Evolutionary conservation across 176 grass and related monocot species (phyloP), one percentile per base, ranked within the genome.

Genomic region (Secale cereale): DNA sequence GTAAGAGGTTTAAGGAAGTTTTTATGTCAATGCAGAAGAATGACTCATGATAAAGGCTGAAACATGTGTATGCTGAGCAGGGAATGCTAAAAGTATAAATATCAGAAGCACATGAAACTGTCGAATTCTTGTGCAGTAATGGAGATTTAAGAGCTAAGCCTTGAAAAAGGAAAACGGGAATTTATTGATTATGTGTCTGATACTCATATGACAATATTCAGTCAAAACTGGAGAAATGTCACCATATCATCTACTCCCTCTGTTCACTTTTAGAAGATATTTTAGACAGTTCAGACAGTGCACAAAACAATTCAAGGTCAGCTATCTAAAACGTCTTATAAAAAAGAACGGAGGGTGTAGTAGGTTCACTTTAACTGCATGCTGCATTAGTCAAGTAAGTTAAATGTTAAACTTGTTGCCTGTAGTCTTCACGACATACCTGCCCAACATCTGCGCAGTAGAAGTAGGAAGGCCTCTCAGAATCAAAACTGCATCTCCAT

Each of bases 401-500:
- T 50, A 67, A 63, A 59, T 71, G 57, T 30, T 23, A 73, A 8
- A 9, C 3, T 54, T 81, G 20, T 46, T 64, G 46, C 41, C 4
- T 33, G 17, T 65, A 69, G 1, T 63, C 43, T 74, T 46, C 71
- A 43, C 17, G 50, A 45, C n/a, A 1, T 70, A 71, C 52, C 64
- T 78, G 32, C 1, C 69, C 92, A 19, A 87, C 84, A 73, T 97
- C 88, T 59, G 90, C 90, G 83, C 94, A 97, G 75, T 92, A 97
- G 62, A 97, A 87, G 39, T 97, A 91, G 28, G 90, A 90, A 77
- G 92, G 90, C 36, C 62, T 87, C 72, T 81, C 74, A 33, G 78
- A 83, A 83, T 97, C 92, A 54, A 97, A 97, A 82, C 86, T 97
- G 78, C 94, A 97, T 65, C 87, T 81, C 83, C 90, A 91, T 8